Conservation (phyloP, 495 filamentous ascomycete species). For the Daldinia grandis region DNA sequence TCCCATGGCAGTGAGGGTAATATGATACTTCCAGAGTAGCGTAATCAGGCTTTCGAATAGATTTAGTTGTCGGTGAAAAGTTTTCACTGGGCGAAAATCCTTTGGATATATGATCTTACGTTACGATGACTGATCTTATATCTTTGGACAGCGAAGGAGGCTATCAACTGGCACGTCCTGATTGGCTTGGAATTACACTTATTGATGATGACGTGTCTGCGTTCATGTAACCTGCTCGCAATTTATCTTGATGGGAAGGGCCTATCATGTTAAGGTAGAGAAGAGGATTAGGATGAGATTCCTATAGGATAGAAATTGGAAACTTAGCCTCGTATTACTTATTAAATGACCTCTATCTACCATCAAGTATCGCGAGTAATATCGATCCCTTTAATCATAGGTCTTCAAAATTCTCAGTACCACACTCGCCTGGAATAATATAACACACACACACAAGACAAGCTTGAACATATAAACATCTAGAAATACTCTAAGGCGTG, state of each 20-base stretch:
- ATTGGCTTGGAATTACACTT: not conserved
- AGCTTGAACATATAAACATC: not conserved
- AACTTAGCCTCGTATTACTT: not conserved
- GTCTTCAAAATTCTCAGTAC: not conserved
- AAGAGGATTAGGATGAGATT: not conserved
- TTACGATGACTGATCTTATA: not conserved
- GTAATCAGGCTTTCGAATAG: not conserved
- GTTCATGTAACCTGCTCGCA: not conserved
- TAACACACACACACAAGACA: not conserved
- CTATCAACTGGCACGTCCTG: not conserved
- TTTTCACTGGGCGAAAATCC: not conserved
- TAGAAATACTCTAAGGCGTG: not conserved
- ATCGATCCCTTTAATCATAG: not conserved
- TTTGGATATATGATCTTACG: not conserved
- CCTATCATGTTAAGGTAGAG: not conserved
- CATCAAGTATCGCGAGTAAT: not conserved
- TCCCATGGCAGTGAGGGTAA: not conserved
- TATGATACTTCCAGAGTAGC: not conserved
- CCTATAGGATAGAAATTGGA: not conserved
- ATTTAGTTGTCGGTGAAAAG: not conserved
- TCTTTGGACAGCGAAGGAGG: not conserved
- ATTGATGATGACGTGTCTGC: not conserved
- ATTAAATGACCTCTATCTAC: not conserved
- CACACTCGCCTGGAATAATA: not conserved
- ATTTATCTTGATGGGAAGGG: not conserved